phyloP scores from a whole-genome alignment of 73 alveolate genomes.

The Paraurostyla sp. region DNA sequence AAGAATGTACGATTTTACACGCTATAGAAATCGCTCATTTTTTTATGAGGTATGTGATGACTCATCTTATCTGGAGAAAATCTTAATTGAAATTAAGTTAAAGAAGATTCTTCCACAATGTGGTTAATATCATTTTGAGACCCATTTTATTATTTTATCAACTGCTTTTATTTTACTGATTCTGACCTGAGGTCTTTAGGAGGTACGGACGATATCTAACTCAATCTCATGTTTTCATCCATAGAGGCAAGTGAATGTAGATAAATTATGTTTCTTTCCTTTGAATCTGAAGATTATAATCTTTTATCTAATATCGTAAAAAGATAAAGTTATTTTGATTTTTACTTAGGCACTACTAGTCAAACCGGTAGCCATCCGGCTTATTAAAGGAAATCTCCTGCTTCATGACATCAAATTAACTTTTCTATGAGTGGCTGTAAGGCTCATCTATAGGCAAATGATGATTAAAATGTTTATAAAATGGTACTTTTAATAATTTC shows the following conservation, averaged over 20 bases:
- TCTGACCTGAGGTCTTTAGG: too few species aligned
- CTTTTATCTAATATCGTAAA: background rate
- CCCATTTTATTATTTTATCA: background rate
- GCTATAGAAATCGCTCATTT: background rate
- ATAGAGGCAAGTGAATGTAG: too few species aligned
- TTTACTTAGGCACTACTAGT: background rate
- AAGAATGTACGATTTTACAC: background rate
- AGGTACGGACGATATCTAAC: too few species aligned
- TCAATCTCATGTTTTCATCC: too few species aligned
- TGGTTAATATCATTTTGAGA: background rate
- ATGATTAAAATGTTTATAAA: background rate
- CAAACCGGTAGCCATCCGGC: constrained; percentile 21
- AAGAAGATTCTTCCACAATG: background rate
- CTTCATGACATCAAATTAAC: constrained; percentile 6
- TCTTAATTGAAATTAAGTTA: background rate
- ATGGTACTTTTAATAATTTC: background rate
- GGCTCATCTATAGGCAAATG: background rate
- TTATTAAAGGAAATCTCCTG: background rate
- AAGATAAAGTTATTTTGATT: background rate
- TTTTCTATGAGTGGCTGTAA: background rate
- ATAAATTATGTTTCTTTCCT: background rate
- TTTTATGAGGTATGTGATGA: background rate
- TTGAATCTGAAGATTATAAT: background rate
- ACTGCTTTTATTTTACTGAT: background rate
- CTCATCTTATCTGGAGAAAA: constrained; percentile 21